Base-by-base conservation (phyloP, 805 yeast species). In the Lipomyces sp. region DNA sequence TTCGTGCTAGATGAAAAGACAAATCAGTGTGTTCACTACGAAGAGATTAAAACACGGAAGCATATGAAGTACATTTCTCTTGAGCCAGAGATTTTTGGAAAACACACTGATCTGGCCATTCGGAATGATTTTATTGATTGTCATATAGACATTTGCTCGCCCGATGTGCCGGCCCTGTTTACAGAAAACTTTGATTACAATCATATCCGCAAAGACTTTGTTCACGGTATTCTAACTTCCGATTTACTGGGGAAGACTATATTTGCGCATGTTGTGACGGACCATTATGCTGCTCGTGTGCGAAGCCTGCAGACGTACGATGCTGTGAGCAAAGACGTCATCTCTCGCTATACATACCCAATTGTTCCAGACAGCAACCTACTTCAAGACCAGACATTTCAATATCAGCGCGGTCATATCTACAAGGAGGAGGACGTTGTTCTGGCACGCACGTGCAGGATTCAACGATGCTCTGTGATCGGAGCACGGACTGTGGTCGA, bases 111-210 rank as follows among this genome's bases (percentile, higher is more conserved):
- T 55, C 82, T 93, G 59, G 78, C 79, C 8, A 74, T 93, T 51
- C 80, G 96, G 65, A 93, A 93, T 67, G 98, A 93, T 68, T 77
- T 93, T 57, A 90, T 93, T 52, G 98, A 93, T 71, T 93, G 98
- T 67, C 93, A 86, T 66, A 89, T 93, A 48, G 98, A 93, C 70
- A 88, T 93, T 54, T 93, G 98, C 69, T 77, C 97, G 5, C 88
- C 95, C 1, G 88, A 83, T 59, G 96, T 93, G 10, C 97, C 97
- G 1, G 93, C 95, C 14, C 83, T 91, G 54, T 93, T 91, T 71
- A 95, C 88, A 62, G 98, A 93, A 64, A 91, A 93, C 68, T 93
- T 93, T 63, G 98, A 93, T 70, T 93, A 90, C 67, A 96, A 91
- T 68, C 73, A 79, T 45, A 73, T 91, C 56, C 78, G 98, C 67